phyloP scores from a whole-genome alignment of 148 eudicot species.

The Persicaria tinctoria region DNA sequence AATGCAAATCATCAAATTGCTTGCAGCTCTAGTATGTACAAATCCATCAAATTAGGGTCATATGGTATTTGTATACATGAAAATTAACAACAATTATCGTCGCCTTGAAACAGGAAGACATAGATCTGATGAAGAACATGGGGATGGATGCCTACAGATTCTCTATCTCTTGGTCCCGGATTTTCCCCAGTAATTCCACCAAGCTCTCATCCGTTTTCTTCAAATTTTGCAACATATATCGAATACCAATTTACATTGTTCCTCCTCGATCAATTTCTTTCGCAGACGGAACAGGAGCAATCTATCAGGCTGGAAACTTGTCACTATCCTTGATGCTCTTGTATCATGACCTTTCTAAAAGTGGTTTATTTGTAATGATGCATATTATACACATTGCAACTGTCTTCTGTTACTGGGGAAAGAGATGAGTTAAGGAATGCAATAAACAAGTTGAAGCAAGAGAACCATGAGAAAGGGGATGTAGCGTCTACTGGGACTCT shows the following conservation, averaged over 20 bases:
- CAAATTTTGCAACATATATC: not conserved
- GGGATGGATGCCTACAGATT: constrained; percentile 90
- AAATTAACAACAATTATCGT: not conserved
- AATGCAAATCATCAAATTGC: not conserved
- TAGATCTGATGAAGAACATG: constrained; percentile 78
- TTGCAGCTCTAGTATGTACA: too few species aligned
- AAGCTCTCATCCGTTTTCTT: not conserved
- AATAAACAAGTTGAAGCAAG: constrained; percentile 36
- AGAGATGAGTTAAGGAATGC: constrained; percentile 50
- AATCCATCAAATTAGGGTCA: too few species aligned
- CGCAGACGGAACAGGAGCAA: constrained; percentile 76
- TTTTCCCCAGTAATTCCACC: constrained; percentile 61
- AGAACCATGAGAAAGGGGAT: too few species aligned
- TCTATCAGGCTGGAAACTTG: constrained; percentile 64
- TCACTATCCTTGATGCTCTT: not conserved
- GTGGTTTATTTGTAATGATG: not conserved
- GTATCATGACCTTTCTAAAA: not conserved
- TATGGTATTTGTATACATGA: not conserved
- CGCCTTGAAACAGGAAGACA: constrained; percentile 49
- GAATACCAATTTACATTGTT: not conserved
- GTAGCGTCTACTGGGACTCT: too few species aligned
- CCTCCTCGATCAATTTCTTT: not conserved
- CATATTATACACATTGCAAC: constrained; percentile 32
- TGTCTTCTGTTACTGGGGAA: constrained; percentile 65
- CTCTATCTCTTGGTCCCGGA: constrained; percentile 90